Base-by-base conservation (phyloP, 2,329 filamentous ascomycete species). In the Fusarium sp. region DNA sequence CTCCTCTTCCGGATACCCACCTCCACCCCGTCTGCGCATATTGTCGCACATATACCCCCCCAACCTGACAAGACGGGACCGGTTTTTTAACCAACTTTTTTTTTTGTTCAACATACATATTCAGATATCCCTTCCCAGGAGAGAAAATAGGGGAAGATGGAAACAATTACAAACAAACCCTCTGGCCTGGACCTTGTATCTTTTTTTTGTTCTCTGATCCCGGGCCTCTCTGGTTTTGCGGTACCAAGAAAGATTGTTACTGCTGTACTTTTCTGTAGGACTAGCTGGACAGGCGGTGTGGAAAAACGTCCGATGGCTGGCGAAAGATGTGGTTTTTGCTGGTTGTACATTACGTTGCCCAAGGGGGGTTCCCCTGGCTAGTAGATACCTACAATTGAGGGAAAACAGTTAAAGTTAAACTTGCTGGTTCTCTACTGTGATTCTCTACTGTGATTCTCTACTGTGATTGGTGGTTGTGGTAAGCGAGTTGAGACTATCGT, bases 371-470 rank as follows among this genome's bases (percentile, higher is more conserved):
- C 48, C 61, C 70, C 67, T 72, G 45, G 73, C 77, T 76, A 78
- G 73, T 71, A 76, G 65, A 77, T 73, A 72, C 65, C 76, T 79
- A 75, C 75, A 79, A 76, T 73, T 73, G 76, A 78, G 77, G 77
- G 68, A 74, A 71, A 77, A 77, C 69, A 69, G 76, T 79, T 69
- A 75, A 79, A 78, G 43, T 64, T 65, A 65, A 48, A 65, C 6
- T n/a, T 60, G 11, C 45, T 62, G 45, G 37, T 58, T 61, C 29
- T 48, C 43, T 39, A 27, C 24, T 43, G 39, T 61, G 72, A 41
- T 62, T 22, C 29, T 48, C 43, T 39, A 31, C 24, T 35, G 39
- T 61, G 72, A 41, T 62, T 22, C 29, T 48, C 43, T 39, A 31
- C 24, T 35, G 39, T 61, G 72, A 41, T 62, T 22, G 60, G 35